These are phyloP conservation scores for Gaeumannomyces tritici DNA, from an alignment of 2,329 filamentous ascomycete species.

Conservation along the genomic window DNA sequence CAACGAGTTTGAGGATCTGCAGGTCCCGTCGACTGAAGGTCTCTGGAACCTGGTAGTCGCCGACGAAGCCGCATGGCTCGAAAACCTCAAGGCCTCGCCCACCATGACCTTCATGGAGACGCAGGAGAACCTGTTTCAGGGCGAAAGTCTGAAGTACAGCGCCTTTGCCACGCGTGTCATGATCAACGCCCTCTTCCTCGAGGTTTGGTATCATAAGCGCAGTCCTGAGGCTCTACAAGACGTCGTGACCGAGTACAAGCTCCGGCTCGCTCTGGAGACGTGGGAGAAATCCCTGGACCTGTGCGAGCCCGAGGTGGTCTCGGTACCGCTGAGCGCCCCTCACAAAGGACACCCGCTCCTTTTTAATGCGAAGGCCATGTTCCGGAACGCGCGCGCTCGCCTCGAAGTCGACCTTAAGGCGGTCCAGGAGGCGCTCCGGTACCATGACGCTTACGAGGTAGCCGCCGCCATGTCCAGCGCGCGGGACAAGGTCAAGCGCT, in stretches of 20 bases:
- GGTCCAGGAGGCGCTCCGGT: slow-evolving; percentile 90
- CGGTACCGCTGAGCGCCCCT: slow-evolving; percentile 83
- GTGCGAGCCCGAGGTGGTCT: slow-evolving; percentile 82
- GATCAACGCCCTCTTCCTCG: slow-evolving; percentile 97
- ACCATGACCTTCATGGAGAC: slow-evolving; percentile 86
- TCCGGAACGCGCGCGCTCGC: slow-evolving; percentile 83
- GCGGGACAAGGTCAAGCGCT: slow-evolving; percentile 87
- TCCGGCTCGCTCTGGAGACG: slow-evolving; percentile 90
- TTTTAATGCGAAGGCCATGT: slow-evolving; percentile 97
- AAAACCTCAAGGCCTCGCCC: slow-evolving; percentile 60
- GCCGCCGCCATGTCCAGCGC: slow-evolving; percentile 93
- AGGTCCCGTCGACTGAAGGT: slow-evolving; percentile 86
- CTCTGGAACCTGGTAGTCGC: slow-evolving; percentile 80
- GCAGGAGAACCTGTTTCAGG: slow-evolving; percentile 92
- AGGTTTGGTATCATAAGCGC: slow-evolving; percentile 98
- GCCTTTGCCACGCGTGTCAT: slow-evolving; percentile 95
- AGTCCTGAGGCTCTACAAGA: slow-evolving; percentile 96
- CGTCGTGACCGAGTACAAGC: slow-evolving; percentile 96
- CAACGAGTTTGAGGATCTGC: slow-evolving; percentile 91
- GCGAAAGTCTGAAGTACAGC: slow-evolving; percentile 82
- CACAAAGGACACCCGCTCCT: slow-evolving; percentile 94
- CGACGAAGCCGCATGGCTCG: slow-evolving; percentile 77
- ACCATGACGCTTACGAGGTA: slow-evolving; percentile 95
- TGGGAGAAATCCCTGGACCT: slow-evolving; percentile 95
- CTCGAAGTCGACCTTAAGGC: slow-evolving; percentile 93